A percentile compares a stretch with the other conserved stretches of the same genome.
These are phyloP conservation scores for Coemansia umbellata DNA, from an alignment of 192 early-diverging fungal species.

Conservation along the genomic window DNA sequence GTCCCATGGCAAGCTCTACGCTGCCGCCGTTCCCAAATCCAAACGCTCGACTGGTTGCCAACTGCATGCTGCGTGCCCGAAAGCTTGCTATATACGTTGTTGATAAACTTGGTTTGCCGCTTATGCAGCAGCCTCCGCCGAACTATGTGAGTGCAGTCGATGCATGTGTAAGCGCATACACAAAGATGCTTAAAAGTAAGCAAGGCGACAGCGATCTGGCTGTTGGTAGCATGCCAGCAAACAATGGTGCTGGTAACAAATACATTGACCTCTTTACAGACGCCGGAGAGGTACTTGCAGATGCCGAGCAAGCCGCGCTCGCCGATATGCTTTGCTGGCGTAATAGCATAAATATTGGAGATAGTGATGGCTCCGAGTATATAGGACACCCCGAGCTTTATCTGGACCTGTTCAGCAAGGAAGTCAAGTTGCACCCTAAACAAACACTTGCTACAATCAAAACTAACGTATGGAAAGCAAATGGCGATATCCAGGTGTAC, in stretches of 20 bases:
- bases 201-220: too few species aligned
- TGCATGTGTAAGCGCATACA: slow-evolving; percentile 25
- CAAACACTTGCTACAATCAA: slow-evolving; percentile 49
- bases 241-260: background rate
- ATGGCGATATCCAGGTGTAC: slow-evolving; percentile 43
- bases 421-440: slow-evolving; percentile 8
- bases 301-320: slow-evolving; percentile 31
- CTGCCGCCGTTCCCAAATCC: slow-evolving; percentile 49
- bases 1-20: slow-evolving; percentile 54
- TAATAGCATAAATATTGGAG: background rate
- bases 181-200: too few species aligned
- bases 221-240: background rate
- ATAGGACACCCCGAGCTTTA: slow-evolving; percentile 41
- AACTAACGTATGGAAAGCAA: slow-evolving; percentile 44
- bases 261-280: slow-evolving; percentile 18
- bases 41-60: slow-evolving; percentile 70
- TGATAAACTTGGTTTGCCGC: slow-evolving; percentile 63
- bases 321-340: slow-evolving; percentile 28
- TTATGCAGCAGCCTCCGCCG: slow-evolving; percentile 43
- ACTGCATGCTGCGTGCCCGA: slow-evolving; percentile 80
- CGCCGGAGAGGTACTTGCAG: slow-evolving; percentile 28
- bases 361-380: slow-evolving; percentile 6
- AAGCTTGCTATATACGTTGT: slow-evolving; percentile 82
- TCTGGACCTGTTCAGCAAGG: slow-evolving; percentile 44
- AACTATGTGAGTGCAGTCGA: slow-evolving; percentile 46